Percentiles rank a stretch among this genome's conserved stretches.
Conservation (phyloP, 2,329 filamentous ascomycete genomes). For the Chrysoporthe deuterocubensis region DNA sequence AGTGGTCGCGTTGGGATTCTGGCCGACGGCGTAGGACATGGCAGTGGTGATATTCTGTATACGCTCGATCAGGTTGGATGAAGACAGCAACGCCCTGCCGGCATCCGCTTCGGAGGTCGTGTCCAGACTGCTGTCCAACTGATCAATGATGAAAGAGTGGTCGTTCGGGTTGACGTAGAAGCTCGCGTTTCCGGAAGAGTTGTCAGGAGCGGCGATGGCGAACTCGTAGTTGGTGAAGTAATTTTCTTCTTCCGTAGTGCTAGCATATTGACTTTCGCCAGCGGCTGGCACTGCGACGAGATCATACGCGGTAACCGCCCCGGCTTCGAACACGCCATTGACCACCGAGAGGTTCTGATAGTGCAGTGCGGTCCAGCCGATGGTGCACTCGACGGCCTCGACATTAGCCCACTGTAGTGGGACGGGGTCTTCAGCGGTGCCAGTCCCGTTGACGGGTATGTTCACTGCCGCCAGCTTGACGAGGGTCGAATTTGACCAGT, state of each 20-base stretch:
- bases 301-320: background rate
- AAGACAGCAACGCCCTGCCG: background rate
- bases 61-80: background rate
- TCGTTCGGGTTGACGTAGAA: conserved; percentile 1
- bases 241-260: background rate
- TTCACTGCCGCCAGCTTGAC: background rate
- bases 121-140: background rate
- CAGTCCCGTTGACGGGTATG: background rate
- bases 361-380: background rate
- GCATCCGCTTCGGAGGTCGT: background rate
- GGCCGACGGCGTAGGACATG: background rate
- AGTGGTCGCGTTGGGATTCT: background rate
- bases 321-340: background rate
- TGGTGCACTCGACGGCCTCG: conserved; percentile 1
- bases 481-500: background rate
- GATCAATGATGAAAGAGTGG: background rate
- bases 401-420: background rate
- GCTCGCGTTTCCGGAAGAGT: background rate
- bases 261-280: background rate
- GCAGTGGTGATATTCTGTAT: background rate
- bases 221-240: background rate
- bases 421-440: background rate
- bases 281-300: background rate
- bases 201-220: background rate
- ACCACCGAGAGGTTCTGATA: conserved; percentile 4